A percentile compares a stretch with the other conserved stretches of the same genome.
Conservation (phyloP, 169 alveolate species). For the Babesia bigemina region DNA sequence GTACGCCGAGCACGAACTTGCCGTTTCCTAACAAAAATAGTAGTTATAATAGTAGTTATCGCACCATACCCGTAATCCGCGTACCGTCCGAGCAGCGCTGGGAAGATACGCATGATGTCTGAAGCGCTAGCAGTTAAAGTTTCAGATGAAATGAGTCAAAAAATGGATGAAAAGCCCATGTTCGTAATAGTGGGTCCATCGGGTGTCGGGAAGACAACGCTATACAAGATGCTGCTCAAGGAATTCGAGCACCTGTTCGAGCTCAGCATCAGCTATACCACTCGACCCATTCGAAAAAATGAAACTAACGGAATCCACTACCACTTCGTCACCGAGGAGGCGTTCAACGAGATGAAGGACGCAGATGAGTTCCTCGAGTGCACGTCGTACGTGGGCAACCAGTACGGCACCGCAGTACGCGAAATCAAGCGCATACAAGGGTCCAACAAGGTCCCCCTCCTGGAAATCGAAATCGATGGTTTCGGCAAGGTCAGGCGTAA, state of each 20-base stretch:
- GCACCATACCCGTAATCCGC: no score
- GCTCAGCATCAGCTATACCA: slow-evolving; percentile 84
- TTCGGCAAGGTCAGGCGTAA: slow-evolving; percentile 72
- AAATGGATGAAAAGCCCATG: slow-evolving; percentile 60
- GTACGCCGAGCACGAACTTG: no score
- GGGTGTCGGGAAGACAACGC: slow-evolving; percentile 92
- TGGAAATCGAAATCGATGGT: slow-evolving; percentile 89
- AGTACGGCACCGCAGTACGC: slow-evolving; percentile 83
- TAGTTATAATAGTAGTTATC: no score
- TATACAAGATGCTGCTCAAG: slow-evolving; percentile 67
- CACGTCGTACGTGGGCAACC: slow-evolving; percentile 80
- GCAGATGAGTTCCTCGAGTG: slow-evolving; percentile 81
- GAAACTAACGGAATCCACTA: slow-evolving; percentile 85
- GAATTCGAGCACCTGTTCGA: slow-evolving; percentile 75
- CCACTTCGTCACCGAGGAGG: slow-evolving; percentile 80
- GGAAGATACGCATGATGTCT: no score
- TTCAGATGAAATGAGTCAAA: neutral
- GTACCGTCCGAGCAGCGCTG: no score
- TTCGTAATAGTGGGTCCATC: slow-evolving; percentile 89
- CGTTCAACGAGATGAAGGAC: slow-evolving; percentile 77
- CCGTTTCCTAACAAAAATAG: no score
- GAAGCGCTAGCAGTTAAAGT: no score
- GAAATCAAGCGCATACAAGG: slow-evolving; percentile 74
- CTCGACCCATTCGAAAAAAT: slow-evolving; percentile 82
- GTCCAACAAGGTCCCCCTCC: slow-evolving; percentile 78